phyloP scores from a whole-genome alignment of 2,329 filamentous ascomycete genomes.

The Penicillium sp. region DNA sequence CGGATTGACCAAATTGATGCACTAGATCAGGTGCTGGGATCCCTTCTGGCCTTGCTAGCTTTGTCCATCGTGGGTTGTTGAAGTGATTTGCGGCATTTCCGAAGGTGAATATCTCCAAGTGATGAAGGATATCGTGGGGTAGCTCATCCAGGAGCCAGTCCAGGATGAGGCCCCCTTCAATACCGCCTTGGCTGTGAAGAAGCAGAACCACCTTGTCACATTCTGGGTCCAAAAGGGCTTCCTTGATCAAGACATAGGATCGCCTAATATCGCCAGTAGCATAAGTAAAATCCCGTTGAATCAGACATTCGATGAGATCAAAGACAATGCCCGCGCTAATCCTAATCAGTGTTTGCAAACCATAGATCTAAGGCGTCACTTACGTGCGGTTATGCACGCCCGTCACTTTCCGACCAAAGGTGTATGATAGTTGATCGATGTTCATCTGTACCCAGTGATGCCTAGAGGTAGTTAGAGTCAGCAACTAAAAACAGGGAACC shows the following conservation, averaged over 20 bases:
- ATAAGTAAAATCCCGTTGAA: conserved; percentile 67
- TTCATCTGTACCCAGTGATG: conserved; percentile 58
- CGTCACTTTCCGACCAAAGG: conserved; percentile 61
- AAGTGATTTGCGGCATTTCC: conserved; percentile 72
- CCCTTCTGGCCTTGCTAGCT: conserved; percentile 28
- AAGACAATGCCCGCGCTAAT: conserved; percentile 56
- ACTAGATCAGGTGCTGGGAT: not conserved
- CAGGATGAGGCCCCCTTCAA: conserved; percentile 62
- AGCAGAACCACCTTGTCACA: conserved; percentile 65
- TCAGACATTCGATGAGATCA: conserved; percentile 66
- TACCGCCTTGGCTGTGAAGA: conserved; percentile 67
- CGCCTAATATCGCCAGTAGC: conserved; percentile 57
- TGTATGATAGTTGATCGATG: conserved; percentile 60
- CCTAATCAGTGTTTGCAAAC: not conserved
- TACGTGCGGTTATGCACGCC: conserved; percentile 69
- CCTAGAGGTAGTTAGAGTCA: conserved; percentile 4
- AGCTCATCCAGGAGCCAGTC: conserved; percentile 70
- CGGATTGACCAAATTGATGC: conserved; percentile 22
- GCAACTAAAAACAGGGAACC: not conserved
- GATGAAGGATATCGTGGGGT: conserved; percentile 54
- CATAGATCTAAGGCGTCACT: not conserved
- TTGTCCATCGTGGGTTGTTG: conserved; percentile 58
- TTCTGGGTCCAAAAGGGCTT: conserved; percentile 52
- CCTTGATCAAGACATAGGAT: conserved; percentile 55
- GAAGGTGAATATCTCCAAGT: conserved; percentile 68